Evolutionary conservation across 1,284 basidiomycete genomes (phyloP).

Genomic region (Melanopsichium pennsylvanicum): DNA sequence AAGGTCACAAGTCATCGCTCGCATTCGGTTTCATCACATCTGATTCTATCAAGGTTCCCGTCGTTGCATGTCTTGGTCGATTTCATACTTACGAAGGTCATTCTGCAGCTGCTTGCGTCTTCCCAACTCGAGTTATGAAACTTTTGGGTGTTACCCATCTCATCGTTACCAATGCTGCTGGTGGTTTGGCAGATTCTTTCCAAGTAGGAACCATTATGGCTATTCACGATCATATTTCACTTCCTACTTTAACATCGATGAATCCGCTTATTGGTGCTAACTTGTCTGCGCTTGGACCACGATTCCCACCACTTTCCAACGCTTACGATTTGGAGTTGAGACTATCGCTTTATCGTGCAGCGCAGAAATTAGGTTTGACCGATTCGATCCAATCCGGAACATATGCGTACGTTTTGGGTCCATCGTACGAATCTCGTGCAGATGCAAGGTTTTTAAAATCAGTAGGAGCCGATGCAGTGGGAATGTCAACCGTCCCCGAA

Average conservation of each 20-base stretch:
- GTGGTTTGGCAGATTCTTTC: conserved; percentile 76
- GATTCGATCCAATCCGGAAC: conserved; percentile 68
- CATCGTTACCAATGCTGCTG: conserved; percentile 85
- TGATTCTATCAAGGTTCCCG: conserved; percentile 69
- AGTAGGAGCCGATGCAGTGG: conserved; percentile 74
- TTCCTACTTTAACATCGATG: conserved; percentile 77
- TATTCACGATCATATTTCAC: conserved; percentile 80
- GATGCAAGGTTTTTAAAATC: conserved; percentile 45
- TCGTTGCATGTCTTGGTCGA: conserved; percentile 83
- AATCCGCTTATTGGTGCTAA: conserved; percentile 73
- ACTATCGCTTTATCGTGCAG: conserved; percentile 75
- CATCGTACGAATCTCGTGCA: conserved; percentile 78
- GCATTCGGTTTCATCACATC: conserved; percentile 76
- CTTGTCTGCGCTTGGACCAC: conserved; percentile 64
- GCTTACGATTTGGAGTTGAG: conserved; percentile 79
- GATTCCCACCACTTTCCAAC: conserved; percentile 80
- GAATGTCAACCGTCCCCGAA: conserved; percentile 89
- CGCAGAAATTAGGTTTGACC: conserved; percentile 69
- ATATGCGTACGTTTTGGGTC: conserved; percentile 81
- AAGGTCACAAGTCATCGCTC: conserved; percentile 77
- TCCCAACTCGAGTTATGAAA: conserved; percentile 79
- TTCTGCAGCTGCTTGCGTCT: conserved; percentile 70
- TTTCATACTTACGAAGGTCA: conserved; percentile 86
- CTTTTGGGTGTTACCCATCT: conserved; percentile 76
- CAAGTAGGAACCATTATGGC: conserved; percentile 84